Conservation (phyloP, 2,329 filamentous ascomycete species). For the Myriangium duriaei region DNA sequence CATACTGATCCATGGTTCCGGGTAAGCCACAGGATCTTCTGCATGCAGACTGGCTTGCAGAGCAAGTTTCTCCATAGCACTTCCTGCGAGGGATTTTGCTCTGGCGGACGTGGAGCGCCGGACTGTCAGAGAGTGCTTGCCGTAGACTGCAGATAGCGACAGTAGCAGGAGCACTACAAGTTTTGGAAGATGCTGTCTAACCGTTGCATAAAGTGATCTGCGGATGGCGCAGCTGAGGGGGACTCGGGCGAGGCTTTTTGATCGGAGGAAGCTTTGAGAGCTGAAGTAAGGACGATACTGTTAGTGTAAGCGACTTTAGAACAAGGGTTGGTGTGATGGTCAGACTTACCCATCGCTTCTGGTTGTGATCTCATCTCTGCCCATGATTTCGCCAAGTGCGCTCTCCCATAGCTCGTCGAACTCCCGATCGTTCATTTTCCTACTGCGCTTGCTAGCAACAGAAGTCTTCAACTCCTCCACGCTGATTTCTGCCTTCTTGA, state of each 20-base stretch:
- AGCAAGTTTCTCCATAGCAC: constrained; percentile 73
- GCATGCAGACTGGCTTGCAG: constrained; percentile 72
- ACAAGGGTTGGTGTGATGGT: constrained; percentile 12
- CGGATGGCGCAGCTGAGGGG: constrained; percentile 71
- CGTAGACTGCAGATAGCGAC: constrained; percentile 45
- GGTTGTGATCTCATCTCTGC: constrained; percentile 47
- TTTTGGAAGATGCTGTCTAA: constrained; percentile 79
- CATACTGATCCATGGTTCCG: constrained; percentile 72
- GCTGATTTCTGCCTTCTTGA: constrained; percentile 52
- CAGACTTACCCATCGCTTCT: constrained; percentile 46
- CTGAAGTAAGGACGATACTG: constrained; percentile 61
- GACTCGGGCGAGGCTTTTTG: constrained; percentile 83
- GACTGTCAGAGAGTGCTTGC: constrained; percentile 49
- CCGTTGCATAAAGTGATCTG: constrained; percentile 61
- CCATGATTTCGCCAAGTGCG: constrained; percentile 59
- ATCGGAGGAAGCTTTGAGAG: constrained; percentile 65
- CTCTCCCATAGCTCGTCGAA: constrained; percentile 79
- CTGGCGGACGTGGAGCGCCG: constrained; percentile 54
- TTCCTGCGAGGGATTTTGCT: constrained; percentile 70
- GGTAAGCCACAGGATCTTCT: constrained; percentile 46
- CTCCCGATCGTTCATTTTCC: constrained; percentile 72
- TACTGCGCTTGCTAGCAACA: constrained; percentile 63
- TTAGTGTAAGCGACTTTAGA: constrained; percentile 49
- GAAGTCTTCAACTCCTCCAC: constrained; percentile 63
- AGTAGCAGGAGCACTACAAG: constrained; percentile 50